Evolutionary conservation across 805 yeast genomes (phyloP).

Genomic region (Zygoascus bituminiphila): DNA sequence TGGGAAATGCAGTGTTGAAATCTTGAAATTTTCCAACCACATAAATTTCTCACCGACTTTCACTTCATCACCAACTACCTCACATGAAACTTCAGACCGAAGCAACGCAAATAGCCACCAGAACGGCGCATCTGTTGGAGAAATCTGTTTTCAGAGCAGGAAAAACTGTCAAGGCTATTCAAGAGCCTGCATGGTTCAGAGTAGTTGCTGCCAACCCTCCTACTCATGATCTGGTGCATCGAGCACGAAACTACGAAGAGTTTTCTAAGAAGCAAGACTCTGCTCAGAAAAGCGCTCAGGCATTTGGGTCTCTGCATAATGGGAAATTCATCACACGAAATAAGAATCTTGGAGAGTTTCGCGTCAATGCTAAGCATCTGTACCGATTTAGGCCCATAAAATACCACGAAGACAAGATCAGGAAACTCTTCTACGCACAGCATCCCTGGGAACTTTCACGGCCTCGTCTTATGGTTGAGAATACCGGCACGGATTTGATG

Average conservation of each 20-base stretch:
- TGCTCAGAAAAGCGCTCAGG: slow-evolving; percentile 17
- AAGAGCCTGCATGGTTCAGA: slow-evolving; percentile 84
- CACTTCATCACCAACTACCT: slow-evolving; percentile 1
- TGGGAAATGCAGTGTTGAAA: no score
- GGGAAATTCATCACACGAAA: slow-evolving; percentile 41
- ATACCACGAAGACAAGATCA: slow-evolving; percentile 69
- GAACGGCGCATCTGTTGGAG: slow-evolving; percentile 67
- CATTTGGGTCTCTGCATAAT: slow-evolving; percentile 7
- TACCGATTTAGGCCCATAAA: slow-evolving; percentile 45
- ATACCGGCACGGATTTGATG: slow-evolving; percentile 46
- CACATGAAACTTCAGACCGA: slow-evolving; percentile 64
- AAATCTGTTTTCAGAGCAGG: slow-evolving; percentile 38
- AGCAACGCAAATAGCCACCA: slow-evolving; percentile 69
- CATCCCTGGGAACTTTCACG: slow-evolving; percentile 98
- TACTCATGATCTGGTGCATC: slow-evolving; percentile 46
- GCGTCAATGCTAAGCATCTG: slow-evolving; percentile 29
- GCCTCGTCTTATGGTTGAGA: slow-evolving; percentile 77
- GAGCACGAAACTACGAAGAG: slow-evolving; percentile 26
- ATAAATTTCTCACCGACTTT: background rate
- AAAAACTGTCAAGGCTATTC: slow-evolving; percentile 30
- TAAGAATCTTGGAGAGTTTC: slow-evolving; percentile 26
- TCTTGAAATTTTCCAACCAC: background rate
- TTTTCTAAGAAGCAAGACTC: slow-evolving; percentile 15
- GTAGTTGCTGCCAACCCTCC: slow-evolving; percentile 85
- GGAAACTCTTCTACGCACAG: slow-evolving; percentile 76